A percentile compares a stretch with the other conserved stretches of the same genome.
These are phyloP conservation scores for Neonothopanus nambi DNA, from an alignment of 1,284 basidiomycete species.

Conservation along the genomic window DNA sequence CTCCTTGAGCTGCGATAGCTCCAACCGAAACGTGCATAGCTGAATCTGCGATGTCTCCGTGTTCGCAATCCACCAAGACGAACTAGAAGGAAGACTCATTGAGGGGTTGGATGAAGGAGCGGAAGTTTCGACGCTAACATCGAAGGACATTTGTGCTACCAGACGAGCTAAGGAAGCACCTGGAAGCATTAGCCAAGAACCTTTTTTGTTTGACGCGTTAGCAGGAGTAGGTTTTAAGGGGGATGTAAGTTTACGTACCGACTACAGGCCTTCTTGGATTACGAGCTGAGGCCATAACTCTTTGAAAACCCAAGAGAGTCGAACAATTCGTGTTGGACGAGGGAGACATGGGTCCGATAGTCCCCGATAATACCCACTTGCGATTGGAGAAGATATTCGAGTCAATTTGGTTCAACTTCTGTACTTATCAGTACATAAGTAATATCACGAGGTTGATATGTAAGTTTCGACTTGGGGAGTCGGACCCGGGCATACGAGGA, in stretches of 20 bases:
- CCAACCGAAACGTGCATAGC: constrained; percentile 30
- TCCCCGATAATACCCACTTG: too few relatives aligned
- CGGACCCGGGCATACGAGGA: too few relatives aligned
- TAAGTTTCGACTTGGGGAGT: too few relatives aligned
- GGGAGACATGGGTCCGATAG: too few relatives aligned
- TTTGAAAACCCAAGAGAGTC: constrained; percentile 15
- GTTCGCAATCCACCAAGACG: constrained; percentile 30
- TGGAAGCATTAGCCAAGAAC: constrained; percentile 31
- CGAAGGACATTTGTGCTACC: constrained; percentile 29
- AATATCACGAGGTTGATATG: too few relatives aligned
- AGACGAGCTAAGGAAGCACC: constrained; percentile 28
- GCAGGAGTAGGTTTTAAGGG: background rate
- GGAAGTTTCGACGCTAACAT: constrained; percentile 20
- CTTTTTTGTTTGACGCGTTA: constrained; percentile 16
- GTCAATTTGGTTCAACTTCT: too few relatives aligned
- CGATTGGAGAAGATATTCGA: too few relatives aligned
- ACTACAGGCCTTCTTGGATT: constrained; percentile 17
- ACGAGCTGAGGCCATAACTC: constrained; percentile 13
- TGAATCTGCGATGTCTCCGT: constrained; percentile 30
- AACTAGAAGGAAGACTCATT: constrained; percentile 22
- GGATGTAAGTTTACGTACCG: constrained; percentile 8
- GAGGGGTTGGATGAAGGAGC: background rate
- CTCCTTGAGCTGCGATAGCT: constrained; percentile 28
- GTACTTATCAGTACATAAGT: too few relatives aligned
- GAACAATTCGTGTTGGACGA: too few relatives aligned